Base-by-base conservation (phyloP, 495 filamentous ascomycete species). In the Bacidia rubella region DNA sequence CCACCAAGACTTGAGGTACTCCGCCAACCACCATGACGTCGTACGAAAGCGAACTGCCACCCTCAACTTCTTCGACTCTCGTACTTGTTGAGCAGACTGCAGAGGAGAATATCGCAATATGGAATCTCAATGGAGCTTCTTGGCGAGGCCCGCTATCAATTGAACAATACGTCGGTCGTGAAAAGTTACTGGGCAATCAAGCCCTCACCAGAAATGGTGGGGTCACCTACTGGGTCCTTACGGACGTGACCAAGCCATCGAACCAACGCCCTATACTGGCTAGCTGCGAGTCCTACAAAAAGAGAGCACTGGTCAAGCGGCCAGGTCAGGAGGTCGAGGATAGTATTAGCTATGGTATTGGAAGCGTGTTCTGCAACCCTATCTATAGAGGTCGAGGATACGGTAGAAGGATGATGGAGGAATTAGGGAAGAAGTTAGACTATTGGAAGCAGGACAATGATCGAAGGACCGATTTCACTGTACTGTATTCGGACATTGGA, bases 401-500 rank as follows among this genome's bases (percentile, higher is more conserved):
- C 65, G 88, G 86, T 0, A 75, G 74, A 49, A 70, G 87, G 40
- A 81, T 87, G 81, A 68, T 86, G 56, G 67, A 71, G 43, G 77
- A 78, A 57, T 56, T 81, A 49, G 70, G 68, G 49, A 68, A 56
- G 56, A 73, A 66, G 57, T 64, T 81, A 43, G 67, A 75, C 60
- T 73, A 59, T 12, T 77, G 73, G 73, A 69, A 78, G 52, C 60
- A 60, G 42, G 68, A 66, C 32, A 72, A 70, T 4, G 62, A 66
- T 17, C 60, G 65, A 49, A 64, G 64, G 21, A 65, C 66, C 12
- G 53, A 79, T 19, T 88, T 86, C 62, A 83, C 82, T 9, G 77
- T 90, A 22, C 66, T 98, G 27, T 98, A 83, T 67, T 96, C 90
- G 10, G 92, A 98, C 65, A 95, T 98, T 60, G 92, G 92, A 2